Conservation (phyloP, 1,284 basidiomycete genomes). For the Salmacisia buchloeana region DNA sequence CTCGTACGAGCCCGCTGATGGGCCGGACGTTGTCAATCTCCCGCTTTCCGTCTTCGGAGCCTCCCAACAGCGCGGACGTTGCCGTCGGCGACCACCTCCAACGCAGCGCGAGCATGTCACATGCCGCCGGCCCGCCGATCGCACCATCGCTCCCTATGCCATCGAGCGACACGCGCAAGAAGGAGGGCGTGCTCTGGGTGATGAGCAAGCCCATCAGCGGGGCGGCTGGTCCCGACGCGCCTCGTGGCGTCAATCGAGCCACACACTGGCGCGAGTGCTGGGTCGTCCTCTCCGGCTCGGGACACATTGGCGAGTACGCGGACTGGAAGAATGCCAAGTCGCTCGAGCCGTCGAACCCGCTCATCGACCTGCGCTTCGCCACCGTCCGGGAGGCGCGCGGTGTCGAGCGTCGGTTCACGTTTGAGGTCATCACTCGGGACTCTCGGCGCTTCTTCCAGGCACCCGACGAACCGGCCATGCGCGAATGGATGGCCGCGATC, state of each 20-base stretch:
- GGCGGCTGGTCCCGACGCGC: slow-evolving; percentile 28
- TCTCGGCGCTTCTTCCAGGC: slow-evolving; percentile 56
- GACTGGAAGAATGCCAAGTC: slow-evolving; percentile 38
- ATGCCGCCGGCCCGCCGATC: neutral
- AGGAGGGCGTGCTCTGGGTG: slow-evolving; percentile 40
- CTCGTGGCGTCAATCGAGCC: slow-evolving; percentile 28
- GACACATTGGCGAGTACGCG: slow-evolving; percentile 36
- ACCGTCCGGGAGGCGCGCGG: slow-evolving; percentile 41
- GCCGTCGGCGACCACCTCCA: neutral
- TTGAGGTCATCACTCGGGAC: slow-evolving; percentile 57
- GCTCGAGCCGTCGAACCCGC: slow-evolving; percentile 28
- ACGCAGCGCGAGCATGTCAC: neutral
- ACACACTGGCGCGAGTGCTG: slow-evolving; percentile 35
- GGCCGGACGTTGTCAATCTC: neutral
- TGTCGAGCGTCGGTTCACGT: slow-evolving; percentile 49
- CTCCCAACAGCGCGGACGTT: neutral
- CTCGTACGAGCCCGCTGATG: neutral
- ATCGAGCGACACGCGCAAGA: slow-evolving; percentile 20
- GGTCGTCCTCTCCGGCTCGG: slow-evolving; percentile 39
- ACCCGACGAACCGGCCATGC: slow-evolving; percentile 53
- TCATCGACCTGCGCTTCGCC: slow-evolving; percentile 46
- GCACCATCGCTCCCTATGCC: neutral
- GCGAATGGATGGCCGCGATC: slow-evolving; percentile 56
- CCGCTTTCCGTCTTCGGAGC: neutral
- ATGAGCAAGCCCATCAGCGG: slow-evolving; percentile 27